phyloP scores from a whole-genome alignment of 306 rosid genomes.

The Luffa acutangula region DNA sequence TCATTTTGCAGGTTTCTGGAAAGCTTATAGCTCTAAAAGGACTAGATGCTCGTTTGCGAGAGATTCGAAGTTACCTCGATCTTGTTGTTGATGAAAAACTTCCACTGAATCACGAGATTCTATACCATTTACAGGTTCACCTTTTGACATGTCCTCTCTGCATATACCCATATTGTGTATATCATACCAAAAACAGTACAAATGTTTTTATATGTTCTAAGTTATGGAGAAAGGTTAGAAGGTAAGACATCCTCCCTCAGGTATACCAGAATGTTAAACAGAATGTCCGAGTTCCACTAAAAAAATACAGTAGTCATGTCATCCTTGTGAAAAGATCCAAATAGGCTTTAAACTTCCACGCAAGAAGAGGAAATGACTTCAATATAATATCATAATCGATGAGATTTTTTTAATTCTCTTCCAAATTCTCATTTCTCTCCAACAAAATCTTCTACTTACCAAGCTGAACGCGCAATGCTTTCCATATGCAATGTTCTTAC shows the following conservation, averaged over 20 bases:
- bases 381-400: neutral
- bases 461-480: neutral
- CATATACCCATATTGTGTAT: neutral
- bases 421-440: neutral
- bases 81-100: slow-evolving; percentile 63
- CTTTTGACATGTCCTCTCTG: neutral
- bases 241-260: neutral
- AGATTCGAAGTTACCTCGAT: slow-evolving; percentile 70
- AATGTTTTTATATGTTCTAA: neutral
- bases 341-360: neutral
- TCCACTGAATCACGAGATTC: slow-evolving; percentile 77
- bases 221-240: neutral
- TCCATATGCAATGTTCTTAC: too few species aligned
- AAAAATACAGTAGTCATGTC: neutral
- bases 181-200: neutral
- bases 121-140: slow-evolving; percentile 66
- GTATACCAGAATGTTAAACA: neutral
- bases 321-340: neutral
- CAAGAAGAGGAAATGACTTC: neutral
- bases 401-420: neutral
- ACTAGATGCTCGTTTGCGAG: slow-evolving; percentile 58
- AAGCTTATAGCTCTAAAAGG: slow-evolving; percentile 80
- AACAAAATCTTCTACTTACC: neutral
- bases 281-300: neutral
- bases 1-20: slow-evolving; percentile 42